Evolutionary conservation across 805 yeast species (phyloP), one percentile per base, ranked within the genome.

Genomic region (Candida taoyuanica): DNA sequence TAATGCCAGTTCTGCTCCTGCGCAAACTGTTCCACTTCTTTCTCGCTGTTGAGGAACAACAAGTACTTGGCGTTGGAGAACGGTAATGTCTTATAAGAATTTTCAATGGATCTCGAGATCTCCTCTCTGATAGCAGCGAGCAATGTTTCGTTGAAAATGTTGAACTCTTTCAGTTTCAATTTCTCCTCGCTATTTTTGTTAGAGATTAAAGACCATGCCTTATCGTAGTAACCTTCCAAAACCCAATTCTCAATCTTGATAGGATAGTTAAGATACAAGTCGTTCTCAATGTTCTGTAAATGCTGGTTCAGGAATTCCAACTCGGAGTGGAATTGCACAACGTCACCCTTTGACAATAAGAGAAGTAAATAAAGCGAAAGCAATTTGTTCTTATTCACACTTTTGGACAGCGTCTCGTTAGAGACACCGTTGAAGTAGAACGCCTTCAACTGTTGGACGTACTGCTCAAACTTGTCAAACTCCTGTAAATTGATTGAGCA

Each of bases 211-310:
- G 27, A 20, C 36, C 43, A 38, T 13, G 50, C 91, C 62, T 85
- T 85, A 61, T 87, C 93, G 63, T 89, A 93, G 48, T 91, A 84
- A 30, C 98, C 98, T 64, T 93, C 98, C 82, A 91, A 87, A 48
- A 93, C 74, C 83, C 94, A 86, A 48, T 85, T 80, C 60, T 93
- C 98, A 52, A 93, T 78, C 50, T 80, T 79, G 37, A 91, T 80
- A 17, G 98, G 98, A 59, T 88, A 88, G 33, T 77, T 74, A 49
- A 91, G 68, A 58, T 72, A 85, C 48, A 72, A 68, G 58, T 85
- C 95, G 25, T 71, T 68, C 49, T 86, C 91, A 44, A 59, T 57
- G 52, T 53, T 67, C n/a, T 52, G 46, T 49, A 74, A 74, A 17
- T 34, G 34, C 36, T 35, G 38, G 49, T 72, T 75, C 48, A 88